phyloP scores from a whole-genome alignment of 1,284 basidiomycete genomes.

The Ceratobasidium sp. region DNA sequence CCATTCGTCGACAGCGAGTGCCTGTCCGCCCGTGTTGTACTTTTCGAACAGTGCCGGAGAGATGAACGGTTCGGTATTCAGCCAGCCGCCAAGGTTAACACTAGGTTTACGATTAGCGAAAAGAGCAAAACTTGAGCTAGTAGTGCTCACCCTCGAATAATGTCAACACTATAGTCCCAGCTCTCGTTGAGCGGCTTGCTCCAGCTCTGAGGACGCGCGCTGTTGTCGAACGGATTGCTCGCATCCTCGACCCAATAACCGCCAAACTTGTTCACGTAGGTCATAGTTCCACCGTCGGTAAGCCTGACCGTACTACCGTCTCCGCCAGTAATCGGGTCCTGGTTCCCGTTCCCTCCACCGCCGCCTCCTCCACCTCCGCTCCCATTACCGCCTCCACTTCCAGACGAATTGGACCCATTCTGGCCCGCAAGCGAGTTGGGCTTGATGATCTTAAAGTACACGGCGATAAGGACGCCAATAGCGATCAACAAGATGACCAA shows the following conservation, averaged over 20 bases:
- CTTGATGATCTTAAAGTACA: slow-evolving; percentile 50
- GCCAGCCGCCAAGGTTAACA: slow-evolving; percentile 69
- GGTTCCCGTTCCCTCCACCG: slow-evolving; percentile 37
- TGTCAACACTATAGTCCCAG: slow-evolving; percentile 79
- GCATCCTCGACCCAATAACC: slow-evolving; percentile 69
- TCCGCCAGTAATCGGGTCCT: slow-evolving; percentile 55
- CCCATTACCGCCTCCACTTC: slow-evolving; percentile 45
- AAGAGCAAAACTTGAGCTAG: background rate
- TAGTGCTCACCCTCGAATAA: slow-evolving; percentile 71
- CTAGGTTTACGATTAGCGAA: slow-evolving; percentile 26
- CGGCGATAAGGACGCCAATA: slow-evolving; percentile 48
- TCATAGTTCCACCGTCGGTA: slow-evolving; percentile 61
- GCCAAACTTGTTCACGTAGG: slow-evolving; percentile 64
- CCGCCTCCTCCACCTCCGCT: slow-evolving; percentile 47
- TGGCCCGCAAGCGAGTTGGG: slow-evolving; percentile 36
- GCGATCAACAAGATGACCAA: slow-evolving; percentile 44
- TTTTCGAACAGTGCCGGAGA: slow-evolving; percentile 64
- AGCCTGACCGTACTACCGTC: slow-evolving; percentile 60
- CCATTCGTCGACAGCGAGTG: slow-evolving; percentile 64
- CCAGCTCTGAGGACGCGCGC: slow-evolving; percentile 78
- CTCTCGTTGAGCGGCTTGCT: slow-evolving; percentile 78
- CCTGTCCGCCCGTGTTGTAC: slow-evolving; percentile 49
- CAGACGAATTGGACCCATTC: slow-evolving; percentile 21
- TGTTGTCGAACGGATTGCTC: slow-evolving; percentile 78
- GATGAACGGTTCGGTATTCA: slow-evolving; percentile 69